Percentiles rank a stretch among this genome's conserved stretches.
These are phyloP conservation scores for Teratosphaeria pseudoeucalypti DNA, from an alignment of 2,329 filamentous ascomycete genomes.

Conservation along the genomic window DNA sequence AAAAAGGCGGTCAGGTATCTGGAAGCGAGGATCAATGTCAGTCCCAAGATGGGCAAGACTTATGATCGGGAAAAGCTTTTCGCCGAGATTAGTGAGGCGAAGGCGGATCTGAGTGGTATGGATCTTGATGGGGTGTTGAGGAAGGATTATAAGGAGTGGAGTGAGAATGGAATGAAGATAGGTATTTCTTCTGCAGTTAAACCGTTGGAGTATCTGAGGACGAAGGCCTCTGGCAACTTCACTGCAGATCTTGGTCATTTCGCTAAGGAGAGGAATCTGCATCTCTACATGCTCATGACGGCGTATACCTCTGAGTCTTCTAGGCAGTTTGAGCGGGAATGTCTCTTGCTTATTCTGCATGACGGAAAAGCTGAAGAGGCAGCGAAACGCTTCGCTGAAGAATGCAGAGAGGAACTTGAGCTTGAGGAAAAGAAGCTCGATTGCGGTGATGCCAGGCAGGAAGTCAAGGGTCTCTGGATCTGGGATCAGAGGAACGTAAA, in stretches of 20 bases:
- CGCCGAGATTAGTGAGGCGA: conserved; percentile 50
- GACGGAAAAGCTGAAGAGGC: conserved; percentile 40
- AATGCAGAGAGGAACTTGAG: conserved; percentile 40
- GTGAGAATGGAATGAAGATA: conserved; percentile 43
- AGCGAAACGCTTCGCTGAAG: conserved; percentile 44
- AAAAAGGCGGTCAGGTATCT: conserved; percentile 47
- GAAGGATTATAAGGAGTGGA: conserved; percentile 82
- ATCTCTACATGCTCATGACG: conserved; percentile 60
- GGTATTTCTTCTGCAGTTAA: conserved; percentile 60
- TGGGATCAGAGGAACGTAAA: conserved; percentile 56
- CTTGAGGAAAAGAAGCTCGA: conserved; percentile 46
- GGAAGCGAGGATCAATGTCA: conserved; percentile 41
- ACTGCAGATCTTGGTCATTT: conserved; percentile 42
- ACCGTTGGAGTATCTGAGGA: conserved; percentile 49
- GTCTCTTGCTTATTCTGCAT: conserved; percentile 53
- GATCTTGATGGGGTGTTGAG: conserved; percentile 57
- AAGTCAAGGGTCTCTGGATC: conserved; percentile 7
- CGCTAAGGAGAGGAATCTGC: conserved; percentile 47
- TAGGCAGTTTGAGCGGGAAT: conserved; percentile 49
- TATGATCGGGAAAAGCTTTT: conserved; percentile 51
- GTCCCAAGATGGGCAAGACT: conserved; percentile 21
- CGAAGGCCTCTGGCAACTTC: conserved; percentile 44
- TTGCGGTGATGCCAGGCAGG: conserved; percentile 17
- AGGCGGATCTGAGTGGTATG: conserved; percentile 55
- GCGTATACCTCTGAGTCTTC: conserved; percentile 44